Evolutionary conservation across 1,284 basidiomycete genomes (phyloP), one percentile per base, ranked within the genome.

Genomic region (Melanopsichium pennsylvanicum): DNA sequence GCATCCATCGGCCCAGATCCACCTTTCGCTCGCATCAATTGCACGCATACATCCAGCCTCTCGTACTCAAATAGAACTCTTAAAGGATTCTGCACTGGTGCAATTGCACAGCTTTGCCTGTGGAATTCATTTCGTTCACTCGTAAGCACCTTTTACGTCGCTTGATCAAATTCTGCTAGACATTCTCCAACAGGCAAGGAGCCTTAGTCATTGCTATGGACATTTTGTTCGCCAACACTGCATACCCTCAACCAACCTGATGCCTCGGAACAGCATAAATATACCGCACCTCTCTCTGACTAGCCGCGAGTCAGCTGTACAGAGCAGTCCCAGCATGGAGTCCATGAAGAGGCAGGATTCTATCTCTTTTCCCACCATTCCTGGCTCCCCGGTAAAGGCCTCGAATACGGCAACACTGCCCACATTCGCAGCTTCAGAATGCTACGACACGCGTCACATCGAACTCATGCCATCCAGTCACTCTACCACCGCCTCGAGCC

Each of bases 321-420:
- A n/a, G n/a, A n/a, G n/a, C n/a, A 26, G 18, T n/a, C 19, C 12
- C 47, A 49, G 35, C 12, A 63, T 63, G 60, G 60, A 50, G 21
- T 48, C 60, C 27, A 50, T 50, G 22, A 23, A 44, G 6, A 54
- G 55, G 25, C 45, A 47, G 21, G 48, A 58, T 26, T 68, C 66
- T 50, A 63, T 69, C 39, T 59, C 55, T 23, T 69, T 69, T n/a
- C 59, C 66, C 2, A 59, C 59, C 0, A 43, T 69, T 15, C 51
- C 66, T 5, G 45, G 16, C 26, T 69, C 66, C 13, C 64, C 64
- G 9, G 22, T 36, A 5, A 58, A 42, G 18, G 22, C 48, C 3
- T 23, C 45, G 15, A 13, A 37, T 9, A 33, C 52, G 11, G 15
- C 58, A n/a, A 31, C 23, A 8, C 19, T 57, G 12, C 56, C 56